Percentiles rank a stretch among this genome's conserved stretches.
phyloP scores from a whole-genome alignment of 139 green algal genomes.

The Chlamydomonas schloesseri region DNA sequence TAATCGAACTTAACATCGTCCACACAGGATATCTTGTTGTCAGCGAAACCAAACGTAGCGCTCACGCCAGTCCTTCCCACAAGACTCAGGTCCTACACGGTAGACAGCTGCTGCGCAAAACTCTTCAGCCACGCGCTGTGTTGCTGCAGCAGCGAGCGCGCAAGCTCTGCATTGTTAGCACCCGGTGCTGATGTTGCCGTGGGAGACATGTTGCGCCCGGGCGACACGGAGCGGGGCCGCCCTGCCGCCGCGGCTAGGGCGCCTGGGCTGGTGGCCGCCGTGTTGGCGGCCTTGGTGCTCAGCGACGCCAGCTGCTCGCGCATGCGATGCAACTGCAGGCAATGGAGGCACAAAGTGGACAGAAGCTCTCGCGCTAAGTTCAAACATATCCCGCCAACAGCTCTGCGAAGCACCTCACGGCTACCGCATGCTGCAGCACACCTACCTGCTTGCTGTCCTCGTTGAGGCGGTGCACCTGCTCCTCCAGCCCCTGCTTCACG shows the following conservation, averaged over 20 bases:
- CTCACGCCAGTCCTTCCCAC: too few relatives aligned
- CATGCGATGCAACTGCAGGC: conserved; percentile 37
- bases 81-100: background rate
- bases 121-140: conserved; percentile 45
- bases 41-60: too few relatives aligned
- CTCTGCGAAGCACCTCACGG: too few relatives aligned
- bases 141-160: conserved; percentile 34
- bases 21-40: too few relatives aligned
- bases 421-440: too few relatives aligned
- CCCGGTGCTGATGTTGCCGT: background rate
- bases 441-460: conserved; percentile 51
- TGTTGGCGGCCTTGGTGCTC: background rate
- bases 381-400: too few relatives aligned
- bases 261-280: background rate
- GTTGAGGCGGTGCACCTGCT: conserved; percentile 57
- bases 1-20: too few relatives aligned
- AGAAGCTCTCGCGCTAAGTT: too few relatives aligned
- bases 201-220: background rate
- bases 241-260: background rate
- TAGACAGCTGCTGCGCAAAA: conserved; percentile 37
- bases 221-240: background rate
- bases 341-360: too few relatives aligned
- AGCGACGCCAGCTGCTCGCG: conserved; percentile 30
- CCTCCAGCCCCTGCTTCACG: conserved; percentile 54
- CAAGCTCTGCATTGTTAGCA: conserved; percentile 19